Conservation (phyloP, 805 yeast genomes). For the Suhomyces kilbournensis region DNA sequence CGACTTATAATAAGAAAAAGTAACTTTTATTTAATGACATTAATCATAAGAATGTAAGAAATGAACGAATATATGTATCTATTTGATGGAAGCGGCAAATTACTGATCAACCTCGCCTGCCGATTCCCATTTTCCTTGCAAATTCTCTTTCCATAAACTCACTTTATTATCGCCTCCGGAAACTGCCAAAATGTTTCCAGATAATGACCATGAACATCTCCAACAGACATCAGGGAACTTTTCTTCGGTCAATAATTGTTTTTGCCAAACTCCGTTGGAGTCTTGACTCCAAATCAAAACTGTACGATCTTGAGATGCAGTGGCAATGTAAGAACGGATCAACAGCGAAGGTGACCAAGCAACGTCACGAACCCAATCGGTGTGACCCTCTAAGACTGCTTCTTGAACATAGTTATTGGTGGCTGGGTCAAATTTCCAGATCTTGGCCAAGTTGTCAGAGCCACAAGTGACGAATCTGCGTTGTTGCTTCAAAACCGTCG, state of each 20-base stretch:
- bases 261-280: slow-evolving; percentile 71
- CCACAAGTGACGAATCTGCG: slow-evolving; percentile 93
- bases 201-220: slow-evolving; percentile 97
- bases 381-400: slow-evolving; percentile 79
- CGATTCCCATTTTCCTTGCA: slow-evolving; percentile 91
- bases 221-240: slow-evolving; percentile 96
- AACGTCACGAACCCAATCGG: slow-evolving; percentile 98
- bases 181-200: slow-evolving; percentile 93
- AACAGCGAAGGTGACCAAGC: slow-evolving; percentile 95
- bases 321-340: slow-evolving; percentile 84
- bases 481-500: slow-evolving; percentile 34
- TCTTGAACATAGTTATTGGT: slow-evolving; percentile 64
- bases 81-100: neutral
- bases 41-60: slow-evolving; percentile 5
- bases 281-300: slow-evolving; percentile 95
- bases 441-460: slow-evolving; percentile 87
- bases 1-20: slow-evolving; percentile 24
- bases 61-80: neutral
- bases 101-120: slow-evolving; percentile 95
- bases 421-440: slow-evolving; percentile 72
- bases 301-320: slow-evolving; percentile 94
- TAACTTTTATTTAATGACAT: slow-evolving; percentile 6
- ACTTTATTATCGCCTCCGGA: slow-evolving; percentile 96
- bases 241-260: slow-evolving; percentile 67
- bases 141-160: slow-evolving; percentile 93